Percentiles rank a stretch among this genome's conserved stretches.
These are phyloP conservation scores for Datura wrightii DNA, from an alignment of 257 asterid genomes.

Conservation along the genomic window DNA sequence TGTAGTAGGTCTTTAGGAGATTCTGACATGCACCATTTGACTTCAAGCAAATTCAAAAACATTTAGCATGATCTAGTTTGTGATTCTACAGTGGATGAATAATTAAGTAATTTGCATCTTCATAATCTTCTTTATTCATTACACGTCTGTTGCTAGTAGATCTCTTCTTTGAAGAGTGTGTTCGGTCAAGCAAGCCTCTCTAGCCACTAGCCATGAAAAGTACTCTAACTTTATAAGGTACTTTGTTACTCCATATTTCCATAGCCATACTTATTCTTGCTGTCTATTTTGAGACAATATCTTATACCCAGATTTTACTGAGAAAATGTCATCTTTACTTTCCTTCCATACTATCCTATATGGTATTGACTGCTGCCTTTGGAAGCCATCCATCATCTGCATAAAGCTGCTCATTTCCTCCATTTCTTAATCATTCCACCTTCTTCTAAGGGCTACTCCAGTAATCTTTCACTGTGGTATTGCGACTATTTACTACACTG, in stretches of 20 bases:
- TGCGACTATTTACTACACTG: not conserved
- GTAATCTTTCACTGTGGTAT: not conserved
- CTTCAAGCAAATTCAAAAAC: not conserved
- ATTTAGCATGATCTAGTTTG: not conserved
- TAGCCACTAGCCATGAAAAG: not conserved
- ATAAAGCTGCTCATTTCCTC: not conserved
- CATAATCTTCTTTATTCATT: not conserved
- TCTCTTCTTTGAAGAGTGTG: not conserved
- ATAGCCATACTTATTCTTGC: not conserved
- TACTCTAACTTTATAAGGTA: not conserved
- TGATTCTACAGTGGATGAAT: not conserved
- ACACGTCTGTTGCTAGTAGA: not conserved
- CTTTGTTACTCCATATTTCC: conserved; percentile 1
- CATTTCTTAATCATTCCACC: conserved; percentile 1
- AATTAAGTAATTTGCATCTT: not conserved
- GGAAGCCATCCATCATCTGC: not conserved
- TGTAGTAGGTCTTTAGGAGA: not conserved
- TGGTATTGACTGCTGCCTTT: not conserved
- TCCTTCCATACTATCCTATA: not conserved
- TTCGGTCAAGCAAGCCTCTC: not conserved
- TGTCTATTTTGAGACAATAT: not conserved
- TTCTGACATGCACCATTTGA: conserved; percentile 7
- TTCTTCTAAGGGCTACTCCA: not conserved
- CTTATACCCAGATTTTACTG: not conserved
- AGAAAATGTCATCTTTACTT: not conserved